Conservation (phyloP, 371 early-diverging fungal genomes). For the Syncephalastrum sp. region DNA sequence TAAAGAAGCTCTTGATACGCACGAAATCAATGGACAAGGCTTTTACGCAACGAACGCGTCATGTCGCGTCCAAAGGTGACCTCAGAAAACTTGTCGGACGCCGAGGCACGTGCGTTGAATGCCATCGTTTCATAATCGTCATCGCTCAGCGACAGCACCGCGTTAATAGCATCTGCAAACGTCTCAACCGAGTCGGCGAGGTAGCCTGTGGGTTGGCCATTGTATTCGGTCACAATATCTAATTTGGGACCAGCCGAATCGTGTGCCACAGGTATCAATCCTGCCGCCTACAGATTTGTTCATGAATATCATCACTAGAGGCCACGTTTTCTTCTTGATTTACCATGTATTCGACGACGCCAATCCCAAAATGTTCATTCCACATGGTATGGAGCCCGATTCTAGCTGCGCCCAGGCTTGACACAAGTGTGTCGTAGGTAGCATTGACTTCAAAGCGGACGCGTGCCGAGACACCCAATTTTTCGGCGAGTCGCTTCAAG, state of each 20-base stretch:
- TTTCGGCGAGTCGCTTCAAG: conserved; percentile 48
- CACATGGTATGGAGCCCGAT: conserved; percentile 95
- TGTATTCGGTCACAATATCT: conserved; percentile 79
- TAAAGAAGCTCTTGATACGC: no score
- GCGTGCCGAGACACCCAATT: conserved; percentile 58
- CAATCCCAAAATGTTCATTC: conserved; percentile 98
- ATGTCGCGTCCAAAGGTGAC: conserved; percentile 55
- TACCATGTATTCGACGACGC: conserved; percentile 96
- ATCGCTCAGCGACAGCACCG: conserved; percentile 46
- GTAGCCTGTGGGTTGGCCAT: conserved; percentile 60
- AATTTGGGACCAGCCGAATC: conserved; percentile 92
- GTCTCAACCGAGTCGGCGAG: conserved; percentile 64
- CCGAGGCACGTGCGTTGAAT: conserved; percentile 61
- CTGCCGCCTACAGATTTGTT: conserved; percentile 68
- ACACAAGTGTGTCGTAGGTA: conserved; percentile 61
- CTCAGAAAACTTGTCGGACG: conserved; percentile 70
- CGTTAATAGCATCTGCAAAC: conserved; percentile 64
- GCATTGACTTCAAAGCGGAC: conserved; percentile 87
- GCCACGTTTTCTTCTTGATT: neutral
- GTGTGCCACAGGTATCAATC: conserved; percentile 88
- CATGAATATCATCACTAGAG: neutral
- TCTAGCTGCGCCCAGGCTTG: conserved; percentile 56
- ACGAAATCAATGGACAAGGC: conserved; percentile 7
- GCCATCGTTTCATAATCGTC: conserved; percentile 50
- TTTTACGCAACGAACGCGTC: conserved; percentile 36